phyloP scores from a whole-genome alignment of 805 yeast genomes.

The Candida verbasci region DNA sequence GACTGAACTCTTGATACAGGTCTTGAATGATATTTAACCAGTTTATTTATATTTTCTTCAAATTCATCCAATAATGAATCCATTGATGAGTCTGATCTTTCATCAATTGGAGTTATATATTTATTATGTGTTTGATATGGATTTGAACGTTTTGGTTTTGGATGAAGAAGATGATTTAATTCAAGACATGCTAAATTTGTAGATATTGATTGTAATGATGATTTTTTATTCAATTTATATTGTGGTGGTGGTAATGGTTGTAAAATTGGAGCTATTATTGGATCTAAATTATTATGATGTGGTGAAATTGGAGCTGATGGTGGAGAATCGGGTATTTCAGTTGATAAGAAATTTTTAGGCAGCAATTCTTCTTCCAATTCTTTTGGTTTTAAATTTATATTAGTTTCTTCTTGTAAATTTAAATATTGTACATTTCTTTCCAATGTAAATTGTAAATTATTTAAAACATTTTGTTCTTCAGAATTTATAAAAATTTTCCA shows the following conservation, averaged over 20 bases:
- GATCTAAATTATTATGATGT: background rate
- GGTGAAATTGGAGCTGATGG: conserved; percentile 42
- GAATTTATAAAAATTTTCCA: conserved; percentile 53
- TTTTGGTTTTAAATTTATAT: conserved; percentile 4
- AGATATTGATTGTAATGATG: conserved; percentile 20
- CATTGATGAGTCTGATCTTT: conserved; percentile 27
- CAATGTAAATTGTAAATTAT: conserved; percentile 33
- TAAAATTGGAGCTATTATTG: background rate
- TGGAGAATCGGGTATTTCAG: conserved; percentile 39
- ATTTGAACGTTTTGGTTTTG: conserved; percentile 12
- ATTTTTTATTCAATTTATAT: conserved; percentile 8
- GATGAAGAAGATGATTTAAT: conserved; percentile 11
- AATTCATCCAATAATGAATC: conserved; percentile 41
- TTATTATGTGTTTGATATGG: conserved; percentile 4
- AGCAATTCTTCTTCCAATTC: conserved; percentile 10
- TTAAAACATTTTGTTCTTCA: conserved; percentile 21
- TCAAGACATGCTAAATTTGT: conserved; percentile 30
- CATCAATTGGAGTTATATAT: conserved; percentile 7
- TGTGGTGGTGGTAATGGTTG: background rate
- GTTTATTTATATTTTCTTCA: conserved; percentile 36
- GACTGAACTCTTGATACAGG: conserved; percentile 22
- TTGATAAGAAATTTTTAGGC: conserved; percentile 14
- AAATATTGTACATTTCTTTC: conserved; percentile 38
- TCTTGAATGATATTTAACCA: conserved; percentile 18
- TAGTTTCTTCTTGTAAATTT: conserved; percentile 15